phyloP scores from a whole-genome alignment of 176 grass and related monocot species.

The Puya raimondii region DNA sequence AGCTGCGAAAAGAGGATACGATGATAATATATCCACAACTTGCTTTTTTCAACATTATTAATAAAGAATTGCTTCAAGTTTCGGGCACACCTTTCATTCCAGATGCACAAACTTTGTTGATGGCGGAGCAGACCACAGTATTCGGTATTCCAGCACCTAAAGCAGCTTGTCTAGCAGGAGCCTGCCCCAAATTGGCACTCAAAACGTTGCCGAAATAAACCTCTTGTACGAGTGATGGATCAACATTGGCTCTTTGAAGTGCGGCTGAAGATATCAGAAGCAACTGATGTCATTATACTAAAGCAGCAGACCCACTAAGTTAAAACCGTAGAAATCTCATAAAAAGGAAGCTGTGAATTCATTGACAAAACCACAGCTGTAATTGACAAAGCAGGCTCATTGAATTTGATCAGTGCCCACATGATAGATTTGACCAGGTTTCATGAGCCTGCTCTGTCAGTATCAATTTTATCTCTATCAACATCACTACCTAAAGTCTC shows the following conservation, averaged over 20 bases:
- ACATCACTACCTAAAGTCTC: background rate
- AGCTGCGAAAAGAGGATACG: constrained; percentile 31
- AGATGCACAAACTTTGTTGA: constrained; percentile 95
- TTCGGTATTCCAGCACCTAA: constrained; percentile 82
- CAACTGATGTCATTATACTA: constrained; percentile 5
- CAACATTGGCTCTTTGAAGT: constrained; percentile 59
- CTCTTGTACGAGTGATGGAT: constrained; percentile 75
- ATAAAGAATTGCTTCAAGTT: background rate
- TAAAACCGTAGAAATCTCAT: too few species aligned
- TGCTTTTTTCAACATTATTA: background rate
- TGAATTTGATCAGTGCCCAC: too few species aligned
- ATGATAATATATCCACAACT: background rate
- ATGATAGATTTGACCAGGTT: background rate
- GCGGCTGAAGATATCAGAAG: constrained; percentile 35
- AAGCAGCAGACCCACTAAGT: background rate
- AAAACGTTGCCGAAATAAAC: constrained; percentile 88
- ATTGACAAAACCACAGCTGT: background rate
- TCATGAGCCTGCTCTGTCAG: background rate
- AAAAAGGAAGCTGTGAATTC: too few species aligned
- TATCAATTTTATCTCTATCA: too few species aligned
- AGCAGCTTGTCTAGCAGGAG: constrained; percentile 81
- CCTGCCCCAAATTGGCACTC: constrained; percentile 95
- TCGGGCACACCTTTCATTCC: constrained; percentile 67
- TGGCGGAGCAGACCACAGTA: constrained; percentile 67
- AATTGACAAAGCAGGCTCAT: too few species aligned